Evolutionary conservation across 352 stramenopile genomes (phyloP), one percentile per base, ranked within the genome.

Genomic region (Pythium phragmiticola): DNA sequence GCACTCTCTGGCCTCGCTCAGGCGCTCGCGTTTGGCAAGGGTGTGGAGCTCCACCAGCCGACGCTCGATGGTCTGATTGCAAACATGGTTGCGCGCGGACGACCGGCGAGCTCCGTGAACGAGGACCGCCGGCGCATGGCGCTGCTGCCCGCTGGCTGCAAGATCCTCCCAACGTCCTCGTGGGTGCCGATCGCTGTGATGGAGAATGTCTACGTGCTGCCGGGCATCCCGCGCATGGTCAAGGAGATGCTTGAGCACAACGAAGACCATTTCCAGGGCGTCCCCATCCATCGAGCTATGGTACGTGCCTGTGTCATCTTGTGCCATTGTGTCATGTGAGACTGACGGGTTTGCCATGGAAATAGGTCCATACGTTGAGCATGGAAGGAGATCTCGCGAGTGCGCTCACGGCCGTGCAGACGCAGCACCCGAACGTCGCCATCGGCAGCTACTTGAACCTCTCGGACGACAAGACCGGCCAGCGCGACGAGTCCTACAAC

Each of bases 391-490:
- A 87, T 41, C 75, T 95, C 45, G 87, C 84, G 23, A 71, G 73
- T 36, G 50, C 73, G 39, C 73, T 95, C 57, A 87, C 75, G 34
- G 80, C 66, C 0, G 69, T 94, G 49, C 81, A 91, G 60, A 88
- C 89, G 30, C 62, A 74, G 16, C 74, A 90, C 56, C 80, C 84
- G 43, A 68, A 77, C 56, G 78, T 93, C 60, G 71, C 78, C 4
- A 93, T 95, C 43, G 87, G 87, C 23, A 93, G 87, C 75, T 95
- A 95, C 67, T 64, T 94, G 49, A 95, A 94, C 65, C 65, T 91
- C 42, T 83, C 82, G 28, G 73, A 81, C 23, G 72, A 90, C 50
- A 77, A 89, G 37, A 84, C 69, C 0, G 77, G 78, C 37, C 57
- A 74, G 30, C 69, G 68, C 23, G 84, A 93, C 63, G 66, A 70